These are phyloP conservation scores for Chenopodium berlandieri DNA, from an alignment of 148 eudicot species.

Conservation along the genomic window DNA sequence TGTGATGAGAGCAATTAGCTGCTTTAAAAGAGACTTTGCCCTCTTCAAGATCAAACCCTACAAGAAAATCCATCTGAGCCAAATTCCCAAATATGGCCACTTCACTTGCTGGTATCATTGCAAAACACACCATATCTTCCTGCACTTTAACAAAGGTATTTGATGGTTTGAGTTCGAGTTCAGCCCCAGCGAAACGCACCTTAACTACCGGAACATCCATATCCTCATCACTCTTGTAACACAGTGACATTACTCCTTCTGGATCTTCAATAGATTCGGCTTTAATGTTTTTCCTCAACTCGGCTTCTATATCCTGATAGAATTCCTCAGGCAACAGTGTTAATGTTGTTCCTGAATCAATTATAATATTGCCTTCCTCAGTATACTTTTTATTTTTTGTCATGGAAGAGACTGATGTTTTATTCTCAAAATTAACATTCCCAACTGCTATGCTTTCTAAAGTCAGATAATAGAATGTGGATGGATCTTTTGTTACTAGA, in stretches of 20 bases:
- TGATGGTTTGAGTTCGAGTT: conserved; percentile 16
- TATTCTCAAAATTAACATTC: background rate
- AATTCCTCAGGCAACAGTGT: conserved; percentile 32
- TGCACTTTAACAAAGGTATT: conserved; percentile 31
- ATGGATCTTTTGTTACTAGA: conserved; percentile 11
- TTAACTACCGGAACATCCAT: conserved; percentile 23
- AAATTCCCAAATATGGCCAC: conserved; percentile 39
- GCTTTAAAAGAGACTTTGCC: conserved; percentile 27
- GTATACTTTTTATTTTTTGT: background rate
- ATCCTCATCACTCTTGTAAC: conserved; percentile 21
- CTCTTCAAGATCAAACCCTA: conserved; percentile 25
- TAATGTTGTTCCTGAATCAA: conserved; percentile 56
- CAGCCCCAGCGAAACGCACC: conserved; percentile 38
- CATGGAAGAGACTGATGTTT: background rate
- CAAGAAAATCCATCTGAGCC: conserved; percentile 27
- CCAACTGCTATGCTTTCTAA: conserved; percentile 39
- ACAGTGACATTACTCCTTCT: conserved; percentile 12
- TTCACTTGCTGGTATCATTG: conserved; percentile 28
- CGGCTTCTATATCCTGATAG: conserved; percentile 23
- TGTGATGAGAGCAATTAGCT: conserved; percentile 18
- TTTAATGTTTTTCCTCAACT: conserved; percentile 21
- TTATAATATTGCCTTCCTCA: conserved; percentile 43
- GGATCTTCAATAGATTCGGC: conserved; percentile 27
- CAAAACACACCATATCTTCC: conserved; percentile 29
- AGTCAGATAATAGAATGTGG: conserved; percentile 34